Evolutionary conservation across 2,329 filamentous ascomycete species (phyloP).

Genomic region (Aureobasidium sp.): DNA sequence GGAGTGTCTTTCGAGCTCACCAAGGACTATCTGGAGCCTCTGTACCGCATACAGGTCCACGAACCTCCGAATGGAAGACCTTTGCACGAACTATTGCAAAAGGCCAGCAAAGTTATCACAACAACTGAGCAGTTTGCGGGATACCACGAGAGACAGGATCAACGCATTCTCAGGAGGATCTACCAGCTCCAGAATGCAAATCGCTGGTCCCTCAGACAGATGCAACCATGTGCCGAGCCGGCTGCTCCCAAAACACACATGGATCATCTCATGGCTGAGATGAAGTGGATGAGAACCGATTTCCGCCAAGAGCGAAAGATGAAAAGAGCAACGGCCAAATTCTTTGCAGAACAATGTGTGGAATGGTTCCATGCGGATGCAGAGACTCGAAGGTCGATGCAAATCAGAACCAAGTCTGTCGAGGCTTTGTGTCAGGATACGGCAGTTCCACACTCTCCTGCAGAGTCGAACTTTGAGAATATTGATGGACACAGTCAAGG

Average conservation of each 20-base stretch:
- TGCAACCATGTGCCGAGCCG: conserved; percentile 77
- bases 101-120: conserved; percentile 81
- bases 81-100: conserved; percentile 64
- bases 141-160: conserved; percentile 79
- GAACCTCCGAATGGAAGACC: conserved; percentile 47
- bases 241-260: conserved; percentile 67
- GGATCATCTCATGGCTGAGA: conserved; percentile 81
- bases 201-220: conserved; percentile 86
- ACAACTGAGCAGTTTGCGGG: conserved; percentile 78
- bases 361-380: conserved; percentile 63
- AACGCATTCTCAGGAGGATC: conserved; percentile 74
- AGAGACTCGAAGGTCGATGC: conserved; percentile 58
- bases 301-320: conserved; percentile 91
- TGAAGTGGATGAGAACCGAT: conserved; percentile 97
- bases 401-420: conserved; percentile 49
- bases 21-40: conserved; percentile 53
- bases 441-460: conserved; percentile 18
- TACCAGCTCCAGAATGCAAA: conserved; percentile 87
- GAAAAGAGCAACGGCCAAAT: conserved; percentile 75
- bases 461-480: conserved; percentile 12
- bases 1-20: conserved; percentile 39
- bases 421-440: conserved; percentile 17
- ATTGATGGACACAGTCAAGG: conserved; percentile 6
- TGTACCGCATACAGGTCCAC: conserved; percentile 51
- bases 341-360: conserved; percentile 72